phyloP scores from a whole-genome alignment of 73 alveolate genomes.

The Symbiodinium pilosum region DNA sequence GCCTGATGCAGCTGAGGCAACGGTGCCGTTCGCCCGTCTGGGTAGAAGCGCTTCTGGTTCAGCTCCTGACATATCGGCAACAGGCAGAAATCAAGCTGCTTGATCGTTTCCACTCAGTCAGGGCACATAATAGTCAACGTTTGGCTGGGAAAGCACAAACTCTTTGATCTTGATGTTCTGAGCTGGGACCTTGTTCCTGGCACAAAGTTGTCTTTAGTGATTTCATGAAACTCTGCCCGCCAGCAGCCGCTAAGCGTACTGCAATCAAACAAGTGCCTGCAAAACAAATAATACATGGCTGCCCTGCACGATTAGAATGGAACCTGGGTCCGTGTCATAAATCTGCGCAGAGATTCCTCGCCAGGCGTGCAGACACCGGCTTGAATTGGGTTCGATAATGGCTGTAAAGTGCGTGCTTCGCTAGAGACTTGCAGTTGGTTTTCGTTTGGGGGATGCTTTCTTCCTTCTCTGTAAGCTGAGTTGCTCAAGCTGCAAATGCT shows the following conservation, averaged over 20 bases:
- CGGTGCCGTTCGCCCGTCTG: conserved; percentile 52
- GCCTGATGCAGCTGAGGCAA: not conserved
- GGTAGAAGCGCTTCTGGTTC: conserved; percentile 32
- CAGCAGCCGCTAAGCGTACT: no score
- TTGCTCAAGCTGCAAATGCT: no score
- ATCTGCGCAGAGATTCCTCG: conserved; percentile 41
- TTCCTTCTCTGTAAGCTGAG: no score
- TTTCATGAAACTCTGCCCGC: not conserved
- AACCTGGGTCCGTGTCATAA: conserved; percentile 68
- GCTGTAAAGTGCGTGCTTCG: no score
- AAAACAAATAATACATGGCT: not conserved
- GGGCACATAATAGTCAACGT: conserved; percentile 67
- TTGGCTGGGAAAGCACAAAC: conserved; percentile 38
- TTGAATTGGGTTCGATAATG: no score
- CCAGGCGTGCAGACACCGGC: no score
- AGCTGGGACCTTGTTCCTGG: conserved; percentile 66
- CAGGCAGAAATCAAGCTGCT: not conserved
- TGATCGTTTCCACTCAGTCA: not conserved
- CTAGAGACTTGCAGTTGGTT: no score
- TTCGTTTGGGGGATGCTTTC: no score
- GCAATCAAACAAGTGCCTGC: not conserved
- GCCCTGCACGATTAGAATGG: conserved; percentile 48
- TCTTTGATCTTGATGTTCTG: conserved; percentile 56
- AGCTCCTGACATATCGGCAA: not conserved
- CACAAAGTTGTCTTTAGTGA: not conserved